Evolutionary conservation across 2,329 filamentous ascomycete species (phyloP).

Genomic region (Neonectria sp.): DNA sequence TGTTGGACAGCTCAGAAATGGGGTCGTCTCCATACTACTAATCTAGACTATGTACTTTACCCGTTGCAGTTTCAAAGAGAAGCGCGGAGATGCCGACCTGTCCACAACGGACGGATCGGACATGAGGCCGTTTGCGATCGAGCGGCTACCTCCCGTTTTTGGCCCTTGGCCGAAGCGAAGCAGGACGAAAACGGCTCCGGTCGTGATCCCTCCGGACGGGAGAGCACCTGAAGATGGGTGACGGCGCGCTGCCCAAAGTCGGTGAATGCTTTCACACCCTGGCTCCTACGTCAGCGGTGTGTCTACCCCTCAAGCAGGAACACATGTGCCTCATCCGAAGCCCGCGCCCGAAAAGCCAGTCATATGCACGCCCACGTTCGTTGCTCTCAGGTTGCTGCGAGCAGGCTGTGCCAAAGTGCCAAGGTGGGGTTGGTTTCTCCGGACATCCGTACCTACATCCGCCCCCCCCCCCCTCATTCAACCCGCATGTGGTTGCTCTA

Average conservation of each 20-base stretch:
- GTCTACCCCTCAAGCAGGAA: constrained; percentile 5
- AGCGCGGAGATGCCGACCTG: constrained; percentile 25
- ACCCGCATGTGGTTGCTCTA: background rate
- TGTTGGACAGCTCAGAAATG: constrained; percentile 27
- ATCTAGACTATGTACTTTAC: background rate
- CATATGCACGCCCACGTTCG: constrained; percentile 16
- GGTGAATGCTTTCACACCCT: background rate
- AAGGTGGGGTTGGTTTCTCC: constrained; percentile 13
- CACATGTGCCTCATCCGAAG: constrained; percentile 14
- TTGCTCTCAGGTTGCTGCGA: constrained; percentile 13
- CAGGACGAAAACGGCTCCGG: background rate
- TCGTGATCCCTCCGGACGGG: background rate
- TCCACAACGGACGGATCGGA: constrained; percentile 24
- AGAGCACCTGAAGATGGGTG: background rate
- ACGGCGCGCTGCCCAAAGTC: constrained; percentile 1
- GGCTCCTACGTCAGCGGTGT: constrained; percentile 27
- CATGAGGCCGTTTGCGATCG: constrained; percentile 21
- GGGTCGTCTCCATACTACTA: constrained; percentile 32
- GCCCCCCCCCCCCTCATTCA: background rate
- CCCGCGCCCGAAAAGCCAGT: background rate
- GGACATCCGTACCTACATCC: constrained; percentile 14
- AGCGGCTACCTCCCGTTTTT: constrained; percentile 10
- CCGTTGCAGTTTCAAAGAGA: constrained; percentile 3
- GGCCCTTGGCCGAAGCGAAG: background rate
- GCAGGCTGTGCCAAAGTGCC: constrained; percentile 16